Evolutionary conservation across 768 basidiomycete species (phyloP).

Genomic region (Calocybe cyanea): DNA sequence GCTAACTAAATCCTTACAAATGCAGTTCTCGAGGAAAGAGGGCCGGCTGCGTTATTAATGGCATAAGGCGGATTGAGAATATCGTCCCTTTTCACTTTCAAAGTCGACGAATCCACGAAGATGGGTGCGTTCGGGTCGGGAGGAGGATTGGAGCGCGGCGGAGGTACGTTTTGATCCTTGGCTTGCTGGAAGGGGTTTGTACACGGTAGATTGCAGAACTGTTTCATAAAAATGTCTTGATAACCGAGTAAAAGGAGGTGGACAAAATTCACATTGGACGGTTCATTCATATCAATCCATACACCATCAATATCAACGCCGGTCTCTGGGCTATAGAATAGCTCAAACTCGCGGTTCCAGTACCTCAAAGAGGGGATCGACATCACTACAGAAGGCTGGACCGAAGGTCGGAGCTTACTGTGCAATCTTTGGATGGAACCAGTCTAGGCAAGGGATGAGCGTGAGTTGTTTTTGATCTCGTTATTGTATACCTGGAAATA

Average conservation of each 20-base stretch:
- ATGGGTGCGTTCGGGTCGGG: constrained; percentile 54
- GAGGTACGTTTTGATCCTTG: constrained; percentile 47
- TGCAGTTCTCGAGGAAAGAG: constrained; percentile 51
- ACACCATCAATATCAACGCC: constrained; percentile 67
- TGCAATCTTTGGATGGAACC: constrained; percentile 55
- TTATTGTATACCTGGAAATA: constrained; percentile 43
- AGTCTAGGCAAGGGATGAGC: constrained; percentile 35
- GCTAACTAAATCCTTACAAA: constrained; percentile 32
- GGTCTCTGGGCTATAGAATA: constrained; percentile 48
- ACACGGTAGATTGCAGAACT: constrained; percentile 68
- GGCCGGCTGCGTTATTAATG: constrained; percentile 54
- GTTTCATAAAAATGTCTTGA: not conserved
- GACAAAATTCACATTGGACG: constrained; percentile 48
- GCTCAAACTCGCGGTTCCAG: constrained; percentile 59
- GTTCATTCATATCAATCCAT: constrained; percentile 81
- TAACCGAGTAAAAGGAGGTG: not conserved
- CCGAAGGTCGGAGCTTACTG: constrained; percentile 28
- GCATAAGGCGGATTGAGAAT: constrained; percentile 52
- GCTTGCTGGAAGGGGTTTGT: constrained; percentile 59
- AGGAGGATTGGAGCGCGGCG: constrained; percentile 42
- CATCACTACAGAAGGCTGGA: not conserved
- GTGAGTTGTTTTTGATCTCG: not conserved
- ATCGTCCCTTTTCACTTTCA: constrained; percentile 26
- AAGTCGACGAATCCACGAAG: constrained; percentile 28
- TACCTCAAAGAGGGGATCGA: constrained; percentile 31